phyloP scores from a whole-genome alignment of 2,329 filamentous ascomycete genomes.

The Ophiostoma fasciatum region DNA sequence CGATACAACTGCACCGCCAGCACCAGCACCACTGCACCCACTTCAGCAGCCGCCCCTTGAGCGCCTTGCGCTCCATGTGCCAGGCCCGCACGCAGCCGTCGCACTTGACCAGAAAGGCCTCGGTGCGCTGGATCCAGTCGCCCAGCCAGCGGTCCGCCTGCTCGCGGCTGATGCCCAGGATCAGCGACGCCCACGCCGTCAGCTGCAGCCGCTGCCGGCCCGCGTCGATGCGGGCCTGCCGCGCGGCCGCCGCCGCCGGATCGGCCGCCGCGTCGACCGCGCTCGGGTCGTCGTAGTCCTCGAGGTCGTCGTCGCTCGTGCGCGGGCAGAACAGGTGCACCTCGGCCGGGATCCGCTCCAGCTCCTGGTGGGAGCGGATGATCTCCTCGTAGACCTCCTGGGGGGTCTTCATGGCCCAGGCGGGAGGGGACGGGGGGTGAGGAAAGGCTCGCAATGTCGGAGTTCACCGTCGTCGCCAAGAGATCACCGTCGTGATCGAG shows the following conservation, averaged over 20 bases:
- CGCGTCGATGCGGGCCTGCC: conserved; percentile 32
- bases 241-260: conserved; percentile 9
- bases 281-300: conserved; percentile 45
- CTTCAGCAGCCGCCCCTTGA: conserved; percentile 48
- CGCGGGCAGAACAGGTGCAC: conserved; percentile 57
- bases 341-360: conserved; percentile 28
- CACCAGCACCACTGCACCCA: conserved; percentile 27
- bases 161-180: conserved; percentile 51
- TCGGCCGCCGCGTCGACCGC: conserved; percentile 22
- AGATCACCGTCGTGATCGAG: too few species aligned
- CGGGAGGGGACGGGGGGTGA: too few species aligned
- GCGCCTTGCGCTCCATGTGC: conserved; percentile 51
- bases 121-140: conserved; percentile 42
- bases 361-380: conserved; percentile 26
- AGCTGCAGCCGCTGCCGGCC: conserved; percentile 41
- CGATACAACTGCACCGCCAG: too few species aligned
- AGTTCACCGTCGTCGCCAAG: too few species aligned
- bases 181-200: conserved; percentile 52
- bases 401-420: conserved; percentile 22
- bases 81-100: conserved; percentile 59
- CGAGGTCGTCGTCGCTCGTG: conserved; percentile 43
- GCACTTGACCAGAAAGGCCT: conserved; percentile 46
- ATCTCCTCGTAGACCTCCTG: conserved; percentile 25
- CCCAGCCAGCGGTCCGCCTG: conserved; percentile 43
- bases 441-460: too few species aligned